Conservation (phyloP, 306 rosid genomes). For the Cucumis hystrix region DNA sequence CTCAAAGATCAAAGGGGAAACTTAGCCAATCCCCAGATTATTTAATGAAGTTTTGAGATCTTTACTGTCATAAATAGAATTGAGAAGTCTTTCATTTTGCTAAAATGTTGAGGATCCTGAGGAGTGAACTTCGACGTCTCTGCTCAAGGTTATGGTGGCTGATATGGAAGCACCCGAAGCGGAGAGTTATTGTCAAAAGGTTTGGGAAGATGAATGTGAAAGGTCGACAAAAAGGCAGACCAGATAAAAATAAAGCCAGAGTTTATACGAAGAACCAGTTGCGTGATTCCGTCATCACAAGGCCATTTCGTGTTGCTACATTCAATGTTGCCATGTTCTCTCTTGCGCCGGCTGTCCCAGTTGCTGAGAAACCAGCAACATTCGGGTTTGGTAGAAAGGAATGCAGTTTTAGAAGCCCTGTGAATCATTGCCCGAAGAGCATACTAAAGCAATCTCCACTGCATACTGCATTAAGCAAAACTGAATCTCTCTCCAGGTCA, state of each 20-base stretch:
- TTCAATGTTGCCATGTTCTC: constrained; percentile 92
- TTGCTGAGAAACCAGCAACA: constrained; percentile 20
- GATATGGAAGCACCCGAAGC: constrained; percentile 50
- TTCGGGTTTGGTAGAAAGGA: constrained; percentile 14
- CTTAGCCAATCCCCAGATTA: constrained; percentile 1
- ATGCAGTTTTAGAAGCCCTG: constrained; percentile 5
- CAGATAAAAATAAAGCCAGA: constrained; percentile 11
- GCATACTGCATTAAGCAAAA: constrained; percentile 19
- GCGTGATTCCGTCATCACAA: constrained; percentile 24
- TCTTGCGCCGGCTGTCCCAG: constrained; percentile 74
- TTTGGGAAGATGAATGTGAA: constrained; percentile 40
- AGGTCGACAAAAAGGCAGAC: constrained; percentile 20
- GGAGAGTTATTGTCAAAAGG: constrained; percentile 63
- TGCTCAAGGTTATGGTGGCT: constrained; percentile 50
- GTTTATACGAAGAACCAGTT: constrained; percentile 17
- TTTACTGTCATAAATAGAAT: not conserved
- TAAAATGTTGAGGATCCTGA: constrained; percentile 23
- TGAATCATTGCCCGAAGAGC: constrained; percentile 39
- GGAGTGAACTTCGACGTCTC: constrained; percentile 39
- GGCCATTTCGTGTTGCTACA: constrained; percentile 58
- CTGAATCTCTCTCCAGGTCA: constrained; percentile 29
- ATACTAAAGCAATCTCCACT: constrained; percentile 71
- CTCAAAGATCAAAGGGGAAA: not conserved
- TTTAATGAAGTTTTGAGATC: not conserved
- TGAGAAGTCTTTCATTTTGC: not conserved